Base-by-base conservation (phyloP, 768 basidiomycete species). In the Exsudoporus frostii region DNA sequence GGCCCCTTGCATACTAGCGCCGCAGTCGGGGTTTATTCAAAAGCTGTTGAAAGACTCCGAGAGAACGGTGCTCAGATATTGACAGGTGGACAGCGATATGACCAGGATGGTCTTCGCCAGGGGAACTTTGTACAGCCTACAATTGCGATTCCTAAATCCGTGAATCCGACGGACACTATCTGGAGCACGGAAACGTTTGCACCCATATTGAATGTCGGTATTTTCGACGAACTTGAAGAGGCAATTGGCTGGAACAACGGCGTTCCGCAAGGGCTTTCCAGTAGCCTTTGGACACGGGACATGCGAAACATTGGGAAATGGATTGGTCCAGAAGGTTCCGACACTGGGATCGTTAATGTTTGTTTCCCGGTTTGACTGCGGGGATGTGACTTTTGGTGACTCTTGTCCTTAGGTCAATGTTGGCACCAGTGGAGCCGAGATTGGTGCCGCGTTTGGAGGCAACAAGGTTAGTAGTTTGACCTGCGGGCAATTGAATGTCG, bases 41-140 rank as follows among this genome's bases (percentile, higher is more conserved):
- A 67, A 17, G 81, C 90, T 7, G 66, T 97, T 32, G 70, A 79
- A 9, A 78, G 82, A 54, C 78, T 95, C 38, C 77, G 77, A 44
- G 72, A 72, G 15, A 78, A 79, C 22, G 85, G 85, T 19, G 93
- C 93, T 7, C 81, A 92, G 55, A 83, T 98, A 41, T 65, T 97
- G 51, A 76, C 76, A 20, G 93, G 95, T 24, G 90, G 89, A 10
- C 73, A 77, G 48, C 69, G 71, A 58, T 88, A 84, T 66, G 66
- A 71, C 14, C 65, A 76, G 38, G 73, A 67, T 32, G 80, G 76
- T 13, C 75, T 90, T 15, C 66, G 74, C 33, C 74, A 76, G 32
- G 96, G 96, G 8, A 88, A 94, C 72, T 98, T 88, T 70, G 94
- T 98, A 47, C 78, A 87, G 70, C 95, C 96, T 33, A 89, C 91